Base-by-base conservation (phyloP, 805 yeast species). In the Candida yuanshanica region DNA sequence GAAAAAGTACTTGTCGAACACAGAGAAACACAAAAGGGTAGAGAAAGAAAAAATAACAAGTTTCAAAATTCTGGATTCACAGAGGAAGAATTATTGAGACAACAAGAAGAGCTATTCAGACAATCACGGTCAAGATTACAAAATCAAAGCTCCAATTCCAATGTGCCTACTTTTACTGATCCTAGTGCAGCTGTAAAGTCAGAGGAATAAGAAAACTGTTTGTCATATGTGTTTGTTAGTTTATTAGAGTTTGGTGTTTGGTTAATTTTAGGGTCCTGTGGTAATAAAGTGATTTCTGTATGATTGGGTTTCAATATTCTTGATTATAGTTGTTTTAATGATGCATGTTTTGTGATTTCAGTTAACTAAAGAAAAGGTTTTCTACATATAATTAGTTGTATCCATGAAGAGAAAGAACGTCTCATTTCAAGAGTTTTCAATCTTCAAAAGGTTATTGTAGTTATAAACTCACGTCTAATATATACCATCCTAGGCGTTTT, bases 71-170 rank as follows among this genome's bases (percentile, higher is more conserved):
- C 95, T 4, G 98, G 98, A 0, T 71, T 89, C 48, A 70, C 90
- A 2, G 98, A 91, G 58, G 99, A 90, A 60, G 99, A 93, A 60
- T 69, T 93, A 42, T 72, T 93, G 55, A 77, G 78, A 52, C 95
- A 91, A 60, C 99, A 93, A 60, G 97, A 93, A 56, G 95, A 86
- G 60, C 68, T 93, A 44, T 93, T 93, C 65, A 83, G 86, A 51
- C 78, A 80, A 58, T 80, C 87, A 18, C 70, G 89, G 45, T 81
- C 80, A 29, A 69, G 84, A 46, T 67, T 81, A 49, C 80, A 79
- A 39, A 56, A 53, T 37, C 60, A 57, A 34, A 44, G 36, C 11
- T 39, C 49, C 18, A 35, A 39, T 7, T 14, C 39, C 3, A 20
- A 26, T 31, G 20, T 16, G 3, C 22, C 37, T 14, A 20, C 33